Evolutionary conservation across 495 filamentous ascomycete species (phyloP).

Genomic region (Hypoxylon crocopeplum): DNA sequence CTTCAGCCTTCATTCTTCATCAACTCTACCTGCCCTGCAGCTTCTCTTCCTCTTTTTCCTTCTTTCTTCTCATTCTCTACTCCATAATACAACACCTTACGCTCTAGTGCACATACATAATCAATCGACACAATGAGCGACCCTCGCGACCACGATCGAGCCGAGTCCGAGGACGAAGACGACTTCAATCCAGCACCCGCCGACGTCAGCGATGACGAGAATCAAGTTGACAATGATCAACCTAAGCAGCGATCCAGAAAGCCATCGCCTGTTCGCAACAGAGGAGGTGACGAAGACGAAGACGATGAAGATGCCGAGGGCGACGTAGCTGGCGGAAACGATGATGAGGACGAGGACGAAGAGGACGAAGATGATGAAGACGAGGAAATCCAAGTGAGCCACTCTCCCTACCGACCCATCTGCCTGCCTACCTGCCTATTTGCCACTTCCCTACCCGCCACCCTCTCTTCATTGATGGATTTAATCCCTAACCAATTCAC

Average conservation of each 20-base stretch:
- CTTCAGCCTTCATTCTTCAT: slow-evolving; percentile 14
- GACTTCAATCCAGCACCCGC: slow-evolving; percentile 78
- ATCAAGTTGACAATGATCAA: slow-evolving; percentile 48
- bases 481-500: slow-evolving; percentile 17
- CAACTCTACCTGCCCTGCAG: background rate
- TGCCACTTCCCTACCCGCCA: background rate
- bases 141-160: slow-evolving; percentile 40
- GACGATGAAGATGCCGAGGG: slow-evolving; percentile 61
- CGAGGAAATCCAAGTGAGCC: slow-evolving; percentile 63
- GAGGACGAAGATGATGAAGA: slow-evolving; percentile 66
- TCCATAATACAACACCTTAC: background rate
- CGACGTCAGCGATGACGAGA: slow-evolving; percentile 73
- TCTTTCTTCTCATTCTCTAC: background rate
- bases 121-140: slow-evolving; percentile 52
- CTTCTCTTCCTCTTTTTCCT: background rate
- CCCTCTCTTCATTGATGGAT: slow-evolving; percentile 10
- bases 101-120: background rate
- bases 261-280: slow-evolving; percentile 31
- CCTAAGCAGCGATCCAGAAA: slow-evolving; percentile 33
- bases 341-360: slow-evolving; percentile 58
- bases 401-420: background rate
- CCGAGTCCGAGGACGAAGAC: slow-evolving; percentile 78
- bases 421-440: too few species aligned
- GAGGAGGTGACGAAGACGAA: slow-evolving; percentile 51
- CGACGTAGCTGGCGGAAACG: slow-evolving; percentile 50